Conservation (phyloP, 75 land plant genomes). For the Gnetum montanum region DNA sequence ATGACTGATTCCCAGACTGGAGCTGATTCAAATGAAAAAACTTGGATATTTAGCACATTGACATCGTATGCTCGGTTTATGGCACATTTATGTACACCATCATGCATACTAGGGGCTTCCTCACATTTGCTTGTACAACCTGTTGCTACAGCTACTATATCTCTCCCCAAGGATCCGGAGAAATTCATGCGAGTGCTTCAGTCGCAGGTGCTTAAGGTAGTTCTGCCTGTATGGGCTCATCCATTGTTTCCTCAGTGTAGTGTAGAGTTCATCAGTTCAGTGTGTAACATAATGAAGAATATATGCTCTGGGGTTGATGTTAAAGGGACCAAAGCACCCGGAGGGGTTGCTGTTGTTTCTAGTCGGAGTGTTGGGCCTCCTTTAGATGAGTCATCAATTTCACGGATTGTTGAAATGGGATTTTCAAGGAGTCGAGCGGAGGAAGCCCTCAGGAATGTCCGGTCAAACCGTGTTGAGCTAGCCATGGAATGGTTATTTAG, state of each 20-base stretch:
- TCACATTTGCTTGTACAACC: constrained; percentile 83
- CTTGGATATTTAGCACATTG: constrained; percentile 85
- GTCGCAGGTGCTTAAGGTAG: constrained; percentile 72
- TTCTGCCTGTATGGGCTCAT: constrained; percentile 93
- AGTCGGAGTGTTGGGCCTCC: constrained; percentile 64
- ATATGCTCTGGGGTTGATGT: constrained; percentile 87
- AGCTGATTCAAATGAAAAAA: constrained; percentile 27
- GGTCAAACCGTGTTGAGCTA: constrained; percentile 82
- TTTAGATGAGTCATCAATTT: constrained; percentile 79
- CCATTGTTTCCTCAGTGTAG: constrained; percentile 72
- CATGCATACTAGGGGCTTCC: constrained; percentile 59
- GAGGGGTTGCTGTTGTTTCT: constrained; percentile 21
- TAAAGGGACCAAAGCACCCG: constrained; percentile 25
- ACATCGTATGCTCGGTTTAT: constrained; percentile 69
- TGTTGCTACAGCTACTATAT: constrained; percentile 31
- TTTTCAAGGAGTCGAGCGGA: constrained; percentile 93
- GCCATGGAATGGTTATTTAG: constrained; percentile 97
- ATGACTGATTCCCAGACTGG: constrained; percentile 71
- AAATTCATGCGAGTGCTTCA: constrained; percentile 75
- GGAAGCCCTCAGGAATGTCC: constrained; percentile 87
- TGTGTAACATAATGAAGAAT: constrained; percentile 78
- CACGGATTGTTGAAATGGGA: constrained; percentile 95
- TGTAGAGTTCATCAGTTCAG: constrained; percentile 54
- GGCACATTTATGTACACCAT: constrained; percentile 89
- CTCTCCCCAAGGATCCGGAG: constrained; percentile 80